A percentile compares a stretch with the other conserved stretches of the same genome.
phyloP scores from a whole-genome alignment of 352 stramenopile species.

The Aphanomyces stellatus region DNA sequence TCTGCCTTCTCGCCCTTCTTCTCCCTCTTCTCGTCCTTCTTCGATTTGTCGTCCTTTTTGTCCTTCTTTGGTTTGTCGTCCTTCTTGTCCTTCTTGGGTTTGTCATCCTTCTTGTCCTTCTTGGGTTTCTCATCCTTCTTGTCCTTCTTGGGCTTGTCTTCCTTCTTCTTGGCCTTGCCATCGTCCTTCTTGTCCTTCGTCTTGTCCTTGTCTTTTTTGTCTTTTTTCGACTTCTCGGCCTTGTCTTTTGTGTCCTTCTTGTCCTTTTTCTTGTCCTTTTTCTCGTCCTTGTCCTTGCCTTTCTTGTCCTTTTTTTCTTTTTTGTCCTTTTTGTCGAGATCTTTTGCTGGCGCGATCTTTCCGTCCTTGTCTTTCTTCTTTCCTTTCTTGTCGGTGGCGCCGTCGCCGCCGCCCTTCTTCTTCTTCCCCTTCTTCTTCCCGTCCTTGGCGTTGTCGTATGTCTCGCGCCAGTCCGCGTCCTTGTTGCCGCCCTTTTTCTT shows the following conservation, averaged over 20 bases:
- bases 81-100: conserved; percentile 26
- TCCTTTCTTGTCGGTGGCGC: conserved; percentile 21
- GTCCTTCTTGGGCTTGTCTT: conserved; percentile 7
- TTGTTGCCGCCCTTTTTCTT: conserved; percentile 40
- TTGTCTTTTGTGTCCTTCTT: conserved; percentile 20
- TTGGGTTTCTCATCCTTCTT: conserved; percentile 23
- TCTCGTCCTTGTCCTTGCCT: conserved; percentile 21
- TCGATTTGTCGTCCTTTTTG: conserved; percentile 22
- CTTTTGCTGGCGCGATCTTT: conserved; percentile 28
- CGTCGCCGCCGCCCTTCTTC: conserved; percentile 21
- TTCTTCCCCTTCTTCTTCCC: conserved; percentile 44
- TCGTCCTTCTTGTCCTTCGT: conserved; percentile 18
- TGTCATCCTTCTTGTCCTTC: conserved; percentile 22
- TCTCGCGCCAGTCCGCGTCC: conserved; percentile 68
- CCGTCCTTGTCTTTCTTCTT: conserved; percentile 30
- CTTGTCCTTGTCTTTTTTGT: conserved; percentile 36
- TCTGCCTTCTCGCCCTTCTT: conserved; percentile 18
- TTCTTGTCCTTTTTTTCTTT: conserved; percentile 32
- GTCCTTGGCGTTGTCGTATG: conserved; percentile 58
- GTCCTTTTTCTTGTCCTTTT: conserved; percentile 14
- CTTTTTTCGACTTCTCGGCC: conserved; percentile 21
- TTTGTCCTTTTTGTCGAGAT: conserved; percentile 20
- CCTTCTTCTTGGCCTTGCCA: conserved; percentile 20
- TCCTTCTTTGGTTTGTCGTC: conserved; percentile 28
- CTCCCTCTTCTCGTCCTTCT: conserved; percentile 17